These are phyloP conservation scores for Xylariales sp. DNA, from an alignment of 2,329 filamentous ascomycete genomes.

Conservation along the genomic window DNA sequence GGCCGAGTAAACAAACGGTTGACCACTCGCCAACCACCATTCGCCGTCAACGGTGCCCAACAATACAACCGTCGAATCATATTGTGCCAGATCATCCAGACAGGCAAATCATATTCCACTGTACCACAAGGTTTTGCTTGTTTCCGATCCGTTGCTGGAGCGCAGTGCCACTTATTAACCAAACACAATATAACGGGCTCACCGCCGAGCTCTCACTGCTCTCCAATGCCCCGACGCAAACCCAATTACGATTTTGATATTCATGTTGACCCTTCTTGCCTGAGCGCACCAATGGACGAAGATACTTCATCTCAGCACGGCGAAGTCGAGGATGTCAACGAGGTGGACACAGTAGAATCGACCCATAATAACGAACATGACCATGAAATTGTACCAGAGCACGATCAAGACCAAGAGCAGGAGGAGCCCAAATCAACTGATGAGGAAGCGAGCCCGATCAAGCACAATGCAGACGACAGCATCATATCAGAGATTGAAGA, in stretches of 20 bases:
- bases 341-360: no score
- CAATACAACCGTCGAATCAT: conserved; percentile 1
- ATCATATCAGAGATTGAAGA: background rate
- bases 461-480: conserved; percentile 1
- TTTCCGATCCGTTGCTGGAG: conserved; percentile 1
- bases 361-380: no score
- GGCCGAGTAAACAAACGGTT: conserved; percentile 6
- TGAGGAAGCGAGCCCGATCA: background rate
- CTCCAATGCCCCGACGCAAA: conserved; percentile 20
- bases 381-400: conserved; percentile 17
- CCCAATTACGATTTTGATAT: conserved; percentile 41
- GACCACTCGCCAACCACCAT: conserved; percentile 4
- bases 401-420: conserved; percentile 11
- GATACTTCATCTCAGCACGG: conserved; percentile 12
- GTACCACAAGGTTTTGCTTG: conserved; percentile 1
- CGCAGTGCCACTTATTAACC: conserved; percentile 1
- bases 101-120: background rate
- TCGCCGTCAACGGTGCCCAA: background rate
- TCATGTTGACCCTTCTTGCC: conserved; percentile 42
- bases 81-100: conserved; percentile 6
- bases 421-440: conserved; percentile 5
- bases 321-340: conserved; percentile 6
- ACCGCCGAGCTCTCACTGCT: background rate
- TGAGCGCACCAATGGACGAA: conserved; percentile 37
- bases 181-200: conserved; percentile 3